These are phyloP conservation scores for Capsicum rhomboideum DNA, from an alignment of 257 asterid genomes.

Conservation along the genomic window DNA sequence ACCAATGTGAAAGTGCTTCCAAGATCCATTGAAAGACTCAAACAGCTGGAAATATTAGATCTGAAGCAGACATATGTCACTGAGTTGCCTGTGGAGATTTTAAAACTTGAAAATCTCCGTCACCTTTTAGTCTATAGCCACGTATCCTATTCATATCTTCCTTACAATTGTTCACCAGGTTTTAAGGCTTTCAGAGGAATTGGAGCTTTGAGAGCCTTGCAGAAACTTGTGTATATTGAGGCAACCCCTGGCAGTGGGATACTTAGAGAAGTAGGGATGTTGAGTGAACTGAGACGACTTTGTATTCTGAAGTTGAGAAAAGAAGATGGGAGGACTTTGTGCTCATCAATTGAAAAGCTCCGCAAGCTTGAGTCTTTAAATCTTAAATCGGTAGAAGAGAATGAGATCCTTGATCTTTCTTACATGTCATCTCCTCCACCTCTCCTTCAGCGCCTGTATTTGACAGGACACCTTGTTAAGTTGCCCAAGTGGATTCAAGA, in stretches of 20 bases:
- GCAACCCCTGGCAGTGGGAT: slow-evolving; percentile 11
- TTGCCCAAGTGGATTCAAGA: slow-evolving; percentile 23
- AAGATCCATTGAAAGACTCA: slow-evolving; percentile 17
- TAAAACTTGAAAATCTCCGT: slow-evolving; percentile 16
- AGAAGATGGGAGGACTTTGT: slow-evolving; percentile 19
- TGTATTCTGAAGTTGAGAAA: slow-evolving; percentile 18
- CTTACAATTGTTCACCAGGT: slow-evolving; percentile 18
- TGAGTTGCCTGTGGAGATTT: slow-evolving; percentile 22
- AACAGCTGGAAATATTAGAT: slow-evolving; percentile 22
- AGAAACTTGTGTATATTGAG: slow-evolving; percentile 16
- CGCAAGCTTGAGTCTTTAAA: slow-evolving; percentile 11
- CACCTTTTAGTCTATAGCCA: slow-evolving; percentile 21
- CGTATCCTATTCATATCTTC: slow-evolving; percentile 7
- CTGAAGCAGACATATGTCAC: slow-evolving; percentile 18
- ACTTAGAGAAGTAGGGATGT: slow-evolving; percentile 11
- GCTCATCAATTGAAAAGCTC: slow-evolving; percentile 19
- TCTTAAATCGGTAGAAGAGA: slow-evolving; percentile 8
- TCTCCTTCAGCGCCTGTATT: slow-evolving; percentile 19
- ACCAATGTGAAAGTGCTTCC: slow-evolving; percentile 12
- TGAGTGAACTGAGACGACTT: slow-evolving; percentile 18
- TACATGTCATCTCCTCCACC: slow-evolving; percentile 13
- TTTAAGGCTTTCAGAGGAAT: slow-evolving; percentile 25
- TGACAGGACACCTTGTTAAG: slow-evolving; percentile 11
- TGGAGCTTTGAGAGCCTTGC: slow-evolving; percentile 15
- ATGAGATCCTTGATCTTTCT: slow-evolving; percentile 23